phyloP scores from a whole-genome alignment of 2,329 filamentous ascomycete genomes.

The Colletotrichum magnum region DNA sequence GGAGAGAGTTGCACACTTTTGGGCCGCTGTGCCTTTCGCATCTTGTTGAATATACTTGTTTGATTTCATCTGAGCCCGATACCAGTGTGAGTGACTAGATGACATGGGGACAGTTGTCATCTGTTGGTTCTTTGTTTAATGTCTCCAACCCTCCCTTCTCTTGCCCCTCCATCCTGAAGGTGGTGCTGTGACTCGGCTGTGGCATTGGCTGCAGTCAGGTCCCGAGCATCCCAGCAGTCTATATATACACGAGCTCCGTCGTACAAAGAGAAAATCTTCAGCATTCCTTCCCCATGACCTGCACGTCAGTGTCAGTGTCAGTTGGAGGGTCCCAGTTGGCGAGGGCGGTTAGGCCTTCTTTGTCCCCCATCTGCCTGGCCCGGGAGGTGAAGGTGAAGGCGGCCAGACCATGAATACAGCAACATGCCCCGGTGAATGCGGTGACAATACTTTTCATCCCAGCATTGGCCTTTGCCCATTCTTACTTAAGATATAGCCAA shows the following conservation, averaged over 20 bases:
- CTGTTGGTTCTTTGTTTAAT: neutral
- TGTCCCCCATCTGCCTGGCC: neutral
- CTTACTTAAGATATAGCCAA: too few relatives aligned
- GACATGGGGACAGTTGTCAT: neutral
- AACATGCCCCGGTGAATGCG: neutral
- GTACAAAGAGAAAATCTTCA: too few relatives aligned
- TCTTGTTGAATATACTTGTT: conserved; percentile 37
- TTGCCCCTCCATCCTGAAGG: too few relatives aligned
- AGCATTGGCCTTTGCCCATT: too few relatives aligned
- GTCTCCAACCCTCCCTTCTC: neutral
- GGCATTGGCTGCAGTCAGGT: too few relatives aligned
- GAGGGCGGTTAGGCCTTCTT: neutral
- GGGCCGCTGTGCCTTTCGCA: conserved; percentile 30
- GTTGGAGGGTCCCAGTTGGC: too few relatives aligned
- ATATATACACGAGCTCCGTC: too few relatives aligned
- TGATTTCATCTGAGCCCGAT: conserved; percentile 8
- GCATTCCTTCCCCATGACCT: too few relatives aligned
- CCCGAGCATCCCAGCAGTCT: too few relatives aligned
- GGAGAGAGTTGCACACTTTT: conserved; percentile 23
- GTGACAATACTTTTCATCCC: too few relatives aligned
- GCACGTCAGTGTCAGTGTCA: too few relatives aligned
- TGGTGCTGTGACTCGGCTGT: too few relatives aligned
- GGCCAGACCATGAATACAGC: neutral
- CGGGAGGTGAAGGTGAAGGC: neutral
- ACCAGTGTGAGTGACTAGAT: neutral